Evolutionary conservation across 2,329 filamentous ascomycete genomes (phyloP).

Genomic region (Fusarium acutatum): DNA sequence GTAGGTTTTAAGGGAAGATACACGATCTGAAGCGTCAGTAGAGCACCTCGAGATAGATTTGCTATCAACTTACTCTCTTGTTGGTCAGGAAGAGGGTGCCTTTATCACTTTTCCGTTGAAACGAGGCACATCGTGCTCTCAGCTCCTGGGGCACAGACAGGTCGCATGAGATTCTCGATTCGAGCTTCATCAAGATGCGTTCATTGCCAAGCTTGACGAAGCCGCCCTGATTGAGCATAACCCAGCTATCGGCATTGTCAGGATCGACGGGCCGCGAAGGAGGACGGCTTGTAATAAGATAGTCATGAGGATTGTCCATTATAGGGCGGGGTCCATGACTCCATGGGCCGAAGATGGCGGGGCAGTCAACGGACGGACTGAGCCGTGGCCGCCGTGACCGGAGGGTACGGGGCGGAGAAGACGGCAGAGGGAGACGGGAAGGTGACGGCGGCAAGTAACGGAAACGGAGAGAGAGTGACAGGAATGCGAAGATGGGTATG

Average conservation of each 20-base stretch:
- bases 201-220: slow-evolving; percentile 90
- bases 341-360: slow-evolving; percentile 44
- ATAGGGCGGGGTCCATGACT: slow-evolving; percentile 46
- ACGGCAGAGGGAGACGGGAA: slow-evolving; percentile 18
- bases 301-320: slow-evolving; percentile 55
- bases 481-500: slow-evolving; percentile 18
- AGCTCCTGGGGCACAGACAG: slow-evolving; percentile 76
- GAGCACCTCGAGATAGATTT: background rate
- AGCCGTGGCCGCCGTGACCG: slow-evolving; percentile 33
- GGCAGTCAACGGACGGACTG: slow-evolving; percentile 40
- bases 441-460: slow-evolving; percentile 28
- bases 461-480: slow-evolving; percentile 13
- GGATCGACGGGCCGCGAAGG: slow-evolving; percentile 52
- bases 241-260: slow-evolving; percentile 75
- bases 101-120: slow-evolving; percentile 76
- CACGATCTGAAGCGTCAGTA: slow-evolving; percentile 68
- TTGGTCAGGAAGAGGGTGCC: slow-evolving; percentile 86
- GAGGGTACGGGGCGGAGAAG: slow-evolving; percentile 31
- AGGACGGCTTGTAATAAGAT: slow-evolving; percentile 50
- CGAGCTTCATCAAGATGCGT: slow-evolving; percentile 80
- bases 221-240: slow-evolving; percentile 83
- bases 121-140: slow-evolving; percentile 65
- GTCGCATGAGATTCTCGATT: slow-evolving; percentile 79
- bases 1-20: slow-evolving; percentile 82
- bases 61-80: slow-evolving; percentile 70